Base-by-base conservation (phyloP, 805 yeast genomes). In the Scheffersomyces ergatensis region DNA sequence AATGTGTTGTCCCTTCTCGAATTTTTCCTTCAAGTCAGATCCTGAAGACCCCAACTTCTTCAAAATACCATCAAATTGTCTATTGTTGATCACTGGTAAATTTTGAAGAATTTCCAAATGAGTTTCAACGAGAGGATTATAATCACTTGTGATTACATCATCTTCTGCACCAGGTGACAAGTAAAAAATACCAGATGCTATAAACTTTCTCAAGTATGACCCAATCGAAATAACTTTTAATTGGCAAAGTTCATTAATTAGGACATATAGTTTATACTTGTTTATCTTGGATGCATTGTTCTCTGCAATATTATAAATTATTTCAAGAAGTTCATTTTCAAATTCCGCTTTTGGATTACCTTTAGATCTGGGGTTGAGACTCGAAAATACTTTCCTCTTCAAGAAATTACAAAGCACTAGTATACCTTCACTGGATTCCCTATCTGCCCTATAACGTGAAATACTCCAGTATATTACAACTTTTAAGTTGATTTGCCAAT, bases 111-210 rank as follows among this genome's bases (percentile, higher is more conserved):
- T 69, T 9, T 67, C 50, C 17, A 83, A 65, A 55, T 77, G 96
- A 33, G 72, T 72, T 5, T 54, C 48, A 4, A 63, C 51, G 3
- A 48, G 44, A 36, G 38, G 39, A 12, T 40, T 27, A 14, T 21
- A 24, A 12, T 40, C 40, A 7, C 35, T 31, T 18, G 31, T 23
- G 32, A 31, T 18, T 14, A 36, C 26, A 18, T 34, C 11, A 38
- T 40, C 37, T 2, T 53, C 50, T 8, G 46, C 46, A 23, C 52
- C 76, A 6, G 77, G 72, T 3, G 70, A 63, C 11, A 80, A 60
- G 59, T 85, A 88, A 34, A 90, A 77, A 0, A 89, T 70, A 4
- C 97, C 99, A 0, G 93, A 82, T 8, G 97, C 88, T 34, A 92
- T 89, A 27, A 90, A 65, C 49, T 82, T 79, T 52, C 97, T 69